Base-by-base conservation (phyloP, 2,329 filamentous ascomycete species). In the Aspergillus awamori region DNA sequence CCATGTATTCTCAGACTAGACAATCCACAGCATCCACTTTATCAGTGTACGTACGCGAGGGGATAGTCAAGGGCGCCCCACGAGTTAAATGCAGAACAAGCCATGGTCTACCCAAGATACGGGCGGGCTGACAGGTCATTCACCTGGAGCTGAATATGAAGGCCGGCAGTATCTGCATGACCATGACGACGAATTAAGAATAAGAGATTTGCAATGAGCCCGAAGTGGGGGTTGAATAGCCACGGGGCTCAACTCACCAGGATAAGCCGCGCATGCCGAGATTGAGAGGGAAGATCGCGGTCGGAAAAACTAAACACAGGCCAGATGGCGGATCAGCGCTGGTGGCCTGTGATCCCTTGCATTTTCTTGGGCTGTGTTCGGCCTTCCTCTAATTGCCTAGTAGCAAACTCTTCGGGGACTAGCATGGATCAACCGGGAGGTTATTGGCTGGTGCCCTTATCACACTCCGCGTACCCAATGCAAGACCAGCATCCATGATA, bases 181-280 rank as follows among this genome's bases (percentile, higher is more conserved):
- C 8, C 5, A 28, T 10, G 38, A 41, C 43, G 52, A 56, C 60
- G 47, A 62, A 62, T 62, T 10, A 47, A 24, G 38, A 17, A 11
- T 15, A 11, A 24, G 45, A 20, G 28, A 24, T 53, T 62, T 53
- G 36, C 36, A 56, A 59, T 59, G 45, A 38, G 28, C 20, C 30
- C 33, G 41, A 56, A 30, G 36, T 24, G 30, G 22, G 39, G 45
- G 39, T 24, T 22, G 43, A n/a, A 38, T 43, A 36, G 11, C 33
- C 33, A 36, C 33, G 33, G 33, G 33, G 33, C 11, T 41, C 38
- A 55, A 38, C 36, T 33, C 20, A 26, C 24, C 15, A 36, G 41
- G 24, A 53, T 24, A 10, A 26, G 56, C 30, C 33, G 41, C 41
- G 30, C 15, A 36, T 28, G 26, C 41, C 52, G 52, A 53, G 47